Evolutionary conservation across 306 rosid genomes (phyloP), one percentile per base, ranked within the genome.

Genomic region (Begonia loranthoides): DNA sequence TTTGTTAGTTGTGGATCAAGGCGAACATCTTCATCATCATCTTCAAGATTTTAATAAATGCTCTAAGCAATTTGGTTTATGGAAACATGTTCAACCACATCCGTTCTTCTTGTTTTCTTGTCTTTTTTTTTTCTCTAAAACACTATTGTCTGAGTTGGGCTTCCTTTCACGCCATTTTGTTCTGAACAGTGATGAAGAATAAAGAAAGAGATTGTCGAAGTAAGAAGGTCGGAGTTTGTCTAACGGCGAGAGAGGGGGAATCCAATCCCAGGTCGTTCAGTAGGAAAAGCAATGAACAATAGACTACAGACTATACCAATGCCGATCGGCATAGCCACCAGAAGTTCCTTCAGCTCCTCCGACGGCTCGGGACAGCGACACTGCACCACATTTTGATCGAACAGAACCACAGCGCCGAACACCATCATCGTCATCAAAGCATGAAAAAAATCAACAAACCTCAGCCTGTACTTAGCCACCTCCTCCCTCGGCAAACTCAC

Each of bases 331-430:
- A 84, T 39, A n/a, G 56, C 61, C 28, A 78, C 78, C 51, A 84
- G 63, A 49, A 88, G 54, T 63, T 84, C 93, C 60, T 66, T 73
- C 0, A 59, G 55, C 70, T 81, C 73, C 50, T 41, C 73, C 1
- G 93, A 76, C 2, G 93, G 93, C 38, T 55, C 59, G 4, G 95
- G 88, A 52, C 66, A 73, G 60, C 84, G 75, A 69, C 97, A 88
- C 6, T 19, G 70, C 1, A 84, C 89, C 43, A 79, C 83, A 66
- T 84, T 79, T 44, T 70, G 58, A 54, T 87, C 94, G 49, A 87
- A 79, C 52, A 79, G 17, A 3, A 83, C 88, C 53, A 84, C 73
- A 33, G 93, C 94, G 28, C 68, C 78, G 62, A 87, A 87, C 3
- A 84, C 94, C 59, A 81, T 12, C 41, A 79, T 36, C 8, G 94